A percentile compares a stretch with the other conserved stretches of the same genome.
These are phyloP conservation scores for Pyricularia grisea DNA, from an alignment of 2,329 filamentous ascomycete species.

Conservation along the genomic window DNA sequence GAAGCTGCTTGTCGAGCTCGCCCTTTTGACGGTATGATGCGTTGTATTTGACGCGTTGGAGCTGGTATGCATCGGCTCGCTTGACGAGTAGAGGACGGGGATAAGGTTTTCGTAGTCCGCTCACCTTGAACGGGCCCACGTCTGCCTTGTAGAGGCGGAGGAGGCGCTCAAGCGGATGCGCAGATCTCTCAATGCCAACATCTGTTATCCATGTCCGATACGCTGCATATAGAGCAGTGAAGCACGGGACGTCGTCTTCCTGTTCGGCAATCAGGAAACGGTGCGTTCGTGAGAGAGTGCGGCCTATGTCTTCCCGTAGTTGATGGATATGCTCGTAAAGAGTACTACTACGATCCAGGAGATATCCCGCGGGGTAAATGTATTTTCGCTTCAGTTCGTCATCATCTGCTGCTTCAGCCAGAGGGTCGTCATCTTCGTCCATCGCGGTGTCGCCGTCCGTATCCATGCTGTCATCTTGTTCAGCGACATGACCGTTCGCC, in stretches of 20 bases:
- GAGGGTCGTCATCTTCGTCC: slow-evolving; percentile 46
- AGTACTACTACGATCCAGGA: slow-evolving; percentile 51
- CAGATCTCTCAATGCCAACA: slow-evolving; percentile 90
- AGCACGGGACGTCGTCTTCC: slow-evolving; percentile 92
- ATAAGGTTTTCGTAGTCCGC: slow-evolving; percentile 83
- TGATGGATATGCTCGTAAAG: slow-evolving; percentile 71
- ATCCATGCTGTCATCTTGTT: slow-evolving; percentile 34
- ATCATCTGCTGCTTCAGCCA: slow-evolving; percentile 62
- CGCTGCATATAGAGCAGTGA: slow-evolving; percentile 83
- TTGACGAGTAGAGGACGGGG: slow-evolving; percentile 87
- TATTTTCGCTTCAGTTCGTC: slow-evolving; percentile 81
- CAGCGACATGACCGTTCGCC: slow-evolving; percentile 36
- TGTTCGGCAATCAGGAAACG: slow-evolving; percentile 73
- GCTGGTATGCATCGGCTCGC: slow-evolving; percentile 87
- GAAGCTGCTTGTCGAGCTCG: slow-evolving; percentile 74
- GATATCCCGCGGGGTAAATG: slow-evolving; percentile 80
- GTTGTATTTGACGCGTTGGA: slow-evolving; percentile 91
- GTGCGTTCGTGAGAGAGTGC: slow-evolving; percentile 75
- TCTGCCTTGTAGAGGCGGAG: slow-evolving; percentile 78
- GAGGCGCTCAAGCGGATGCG: slow-evolving; percentile 84
- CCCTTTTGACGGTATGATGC: slow-evolving; percentile 80
- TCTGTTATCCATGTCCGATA: slow-evolving; percentile 97
- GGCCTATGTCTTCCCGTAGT: slow-evolving; percentile 70
- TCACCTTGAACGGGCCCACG: slow-evolving; percentile 88
- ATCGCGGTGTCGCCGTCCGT: slow-evolving; percentile 46